Evolutionary conservation across 768 basidiomycete genomes (phyloP), one percentile per base, ranked within the genome.

Genomic region (Pleurotus djamor): DNA sequence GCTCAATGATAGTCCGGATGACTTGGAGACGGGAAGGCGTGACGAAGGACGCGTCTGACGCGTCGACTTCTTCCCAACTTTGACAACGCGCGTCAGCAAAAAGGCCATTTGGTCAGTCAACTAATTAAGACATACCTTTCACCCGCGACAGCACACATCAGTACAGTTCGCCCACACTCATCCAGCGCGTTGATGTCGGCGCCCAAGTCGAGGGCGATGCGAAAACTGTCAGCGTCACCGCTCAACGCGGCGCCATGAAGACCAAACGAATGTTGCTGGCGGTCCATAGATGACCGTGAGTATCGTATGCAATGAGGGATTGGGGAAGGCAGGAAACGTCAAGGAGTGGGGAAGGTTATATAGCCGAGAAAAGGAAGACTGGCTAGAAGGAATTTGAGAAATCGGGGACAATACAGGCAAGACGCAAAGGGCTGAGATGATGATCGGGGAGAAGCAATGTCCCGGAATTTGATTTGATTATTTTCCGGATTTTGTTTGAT

Each of bases 131-230:
- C 83, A 61, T 67, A 90, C 89, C 86, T 77, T 68, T 89, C 84
- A 28, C 89, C 90, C 10, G 88, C 86, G 61, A 92, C 79, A 8
- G 85, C 85, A 64, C 85, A 87, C 64, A 88, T 86, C 45, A 92
- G 71, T 14, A 84, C 77, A 5, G 85, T 87, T 59, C 86, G 79
- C 10, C 89, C 88, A 1, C 75, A 72, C 17, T 72, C 70, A 70
- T 90, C 88, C 49, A 83, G 74, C 44, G 82, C 80, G 66, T 92
- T 91, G 55, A 91, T 78, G 69, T 90, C 86, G 6, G 87, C 88
- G 44, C 86, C 88, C 41, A 76, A 71, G 6, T 74, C 73, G 58
- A 92, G 75, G 45, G 85, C 82, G 52, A 73, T 76, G 17, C 71
- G 76, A 14, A 89, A 78, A 47, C 78, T 83, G 34, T 77, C 71